These are phyloP conservation scores for Aspergillus quadricinctus DNA, from an alignment of 2,329 filamentous ascomycete genomes.

Conservation along the genomic window DNA sequence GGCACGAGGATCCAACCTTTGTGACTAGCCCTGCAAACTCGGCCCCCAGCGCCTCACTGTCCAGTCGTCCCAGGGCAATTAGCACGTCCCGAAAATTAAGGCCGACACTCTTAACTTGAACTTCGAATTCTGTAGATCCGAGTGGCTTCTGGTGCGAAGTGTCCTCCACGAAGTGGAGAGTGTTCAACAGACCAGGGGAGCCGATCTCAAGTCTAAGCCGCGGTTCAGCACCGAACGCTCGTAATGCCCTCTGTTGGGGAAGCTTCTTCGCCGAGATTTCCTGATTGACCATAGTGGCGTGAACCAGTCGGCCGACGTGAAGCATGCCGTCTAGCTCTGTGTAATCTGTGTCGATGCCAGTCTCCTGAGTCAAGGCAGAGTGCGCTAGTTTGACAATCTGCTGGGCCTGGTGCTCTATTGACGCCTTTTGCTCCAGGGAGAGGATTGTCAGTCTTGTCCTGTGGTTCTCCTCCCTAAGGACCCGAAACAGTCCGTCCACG, in stretches of 20 bases:
- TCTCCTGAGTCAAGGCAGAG: neutral
- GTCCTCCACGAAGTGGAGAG: constrained; percentile 15
- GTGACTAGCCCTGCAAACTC: constrained; percentile 1
- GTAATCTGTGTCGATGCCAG: constrained; percentile 5
- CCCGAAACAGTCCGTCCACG: constrained; percentile 10
- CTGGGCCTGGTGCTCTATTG: neutral
- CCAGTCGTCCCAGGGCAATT: neutral
- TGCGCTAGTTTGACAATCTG: constrained; percentile 3
- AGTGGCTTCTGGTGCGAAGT: neutral
- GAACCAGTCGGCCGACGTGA: constrained; percentile 5
- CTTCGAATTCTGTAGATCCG: constrained; percentile 15
- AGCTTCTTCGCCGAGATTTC: neutral
- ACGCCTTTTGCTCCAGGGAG: neutral
- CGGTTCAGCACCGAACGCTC: constrained; percentile 1
- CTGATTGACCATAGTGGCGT: constrained; percentile 1
- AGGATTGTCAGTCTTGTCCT: constrained; percentile 1
- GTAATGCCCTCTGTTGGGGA: neutral
- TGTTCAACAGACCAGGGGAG: constrained; percentile 15
- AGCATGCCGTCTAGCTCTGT: constrained; percentile 5
- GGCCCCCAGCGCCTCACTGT: neutral
- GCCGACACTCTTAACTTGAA: constrained; percentile 19
- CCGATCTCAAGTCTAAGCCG: constrained; percentile 12
- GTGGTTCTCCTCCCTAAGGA: constrained; percentile 4
- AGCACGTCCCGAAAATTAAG: constrained; percentile 22
- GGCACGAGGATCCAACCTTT: neutral